Evolutionary conservation across 805 yeast genomes (phyloP).

Genomic region (Myxozyma udenii): DNA sequence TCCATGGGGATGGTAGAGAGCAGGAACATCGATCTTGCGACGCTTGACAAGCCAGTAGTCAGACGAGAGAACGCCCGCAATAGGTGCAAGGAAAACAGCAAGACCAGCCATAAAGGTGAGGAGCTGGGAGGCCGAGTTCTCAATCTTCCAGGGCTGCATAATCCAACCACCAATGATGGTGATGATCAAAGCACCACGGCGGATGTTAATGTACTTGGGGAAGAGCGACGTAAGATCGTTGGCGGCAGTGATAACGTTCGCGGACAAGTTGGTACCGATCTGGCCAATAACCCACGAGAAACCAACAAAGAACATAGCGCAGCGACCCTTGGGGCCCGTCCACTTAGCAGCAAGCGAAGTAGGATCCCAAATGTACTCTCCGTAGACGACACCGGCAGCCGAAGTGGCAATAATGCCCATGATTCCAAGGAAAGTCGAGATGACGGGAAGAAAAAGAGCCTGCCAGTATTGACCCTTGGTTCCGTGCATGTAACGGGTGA

Average conservation of each 20-base stretch:
- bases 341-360: slow-evolving; percentile 20
- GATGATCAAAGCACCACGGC: slow-evolving; percentile 46
- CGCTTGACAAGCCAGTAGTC: slow-evolving; percentile 29
- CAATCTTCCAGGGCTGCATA: slow-evolving; percentile 32
- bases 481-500: slow-evolving; percentile 26
- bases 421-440: slow-evolving; percentile 24
- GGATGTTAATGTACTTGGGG: slow-evolving; percentile 57
- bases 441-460: slow-evolving; percentile 27
- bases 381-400: slow-evolving; percentile 25
- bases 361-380: slow-evolving; percentile 28
- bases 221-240: slow-evolving; percentile 56
- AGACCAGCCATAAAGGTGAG: slow-evolving; percentile 28
- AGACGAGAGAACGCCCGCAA: slow-evolving; percentile 25
- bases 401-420: slow-evolving; percentile 25
- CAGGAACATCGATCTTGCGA: slow-evolving; percentile 26
- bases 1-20: slow-evolving; percentile 35
- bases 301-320: slow-evolving; percentile 27
- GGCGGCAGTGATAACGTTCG: slow-evolving; percentile 60
- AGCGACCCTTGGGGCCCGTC: slow-evolving; percentile 25
- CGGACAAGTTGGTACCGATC: slow-evolving; percentile 39
- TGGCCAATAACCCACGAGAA: slow-evolving; percentile 28
- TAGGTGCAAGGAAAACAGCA: slow-evolving; percentile 30
- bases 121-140: slow-evolving; percentile 26
- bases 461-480: slow-evolving; percentile 26
- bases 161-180: slow-evolving; percentile 31